Evolutionary conservation across 768 basidiomycete genomes (phyloP).

Genomic region (Lactarius vividus): DNA sequence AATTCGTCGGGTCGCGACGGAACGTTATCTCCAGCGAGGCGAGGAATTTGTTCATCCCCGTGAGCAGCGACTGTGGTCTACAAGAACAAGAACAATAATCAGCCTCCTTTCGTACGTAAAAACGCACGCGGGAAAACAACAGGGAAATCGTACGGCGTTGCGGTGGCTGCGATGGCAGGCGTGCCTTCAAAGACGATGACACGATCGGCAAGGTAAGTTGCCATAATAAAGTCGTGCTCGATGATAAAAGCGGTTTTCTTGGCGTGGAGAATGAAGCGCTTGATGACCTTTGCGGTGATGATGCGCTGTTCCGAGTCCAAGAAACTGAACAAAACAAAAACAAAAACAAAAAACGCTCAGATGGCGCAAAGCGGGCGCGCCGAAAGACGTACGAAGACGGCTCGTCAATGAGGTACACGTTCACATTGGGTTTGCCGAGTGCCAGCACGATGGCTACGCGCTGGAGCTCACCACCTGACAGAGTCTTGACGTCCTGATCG

Average conservation of each 20-base stretch:
- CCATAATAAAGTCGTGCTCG: slow-evolving; percentile 99
- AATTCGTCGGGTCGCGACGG: slow-evolving; percentile 95
- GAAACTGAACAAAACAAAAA: slow-evolving; percentile 51
- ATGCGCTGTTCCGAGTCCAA: slow-evolving; percentile 99
- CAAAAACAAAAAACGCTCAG: neutral
- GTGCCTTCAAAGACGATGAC: slow-evolving; percentile 90
- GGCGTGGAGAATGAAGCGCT: slow-evolving; percentile 93
- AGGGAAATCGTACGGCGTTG: slow-evolving; percentile 68
- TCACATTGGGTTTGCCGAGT: slow-evolving; percentile 79
- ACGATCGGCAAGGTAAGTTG: slow-evolving; percentile 97
- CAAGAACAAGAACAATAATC: neutral
- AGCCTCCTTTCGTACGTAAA: neutral
- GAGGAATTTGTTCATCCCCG: slow-evolving; percentile 98
- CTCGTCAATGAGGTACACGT: slow-evolving; percentile 95
- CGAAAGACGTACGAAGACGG: slow-evolving; percentile 57
- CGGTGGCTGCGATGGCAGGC: slow-evolving; percentile 85
- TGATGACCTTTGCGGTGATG: slow-evolving; percentile 96
- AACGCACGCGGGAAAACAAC: neutral
- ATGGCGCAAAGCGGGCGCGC: neutral
- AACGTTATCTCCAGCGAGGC: slow-evolving; percentile 96
- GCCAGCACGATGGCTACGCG: slow-evolving; percentile 95
- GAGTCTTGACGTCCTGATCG: slow-evolving; percentile 97
- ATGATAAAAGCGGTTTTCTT: slow-evolving; percentile 99
- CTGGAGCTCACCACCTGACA: slow-evolving; percentile 98
- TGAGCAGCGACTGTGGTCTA: slow-evolving; percentile 92